Conservation (phyloP, 345 rosid species). For the Salix arbutifolia region DNA sequence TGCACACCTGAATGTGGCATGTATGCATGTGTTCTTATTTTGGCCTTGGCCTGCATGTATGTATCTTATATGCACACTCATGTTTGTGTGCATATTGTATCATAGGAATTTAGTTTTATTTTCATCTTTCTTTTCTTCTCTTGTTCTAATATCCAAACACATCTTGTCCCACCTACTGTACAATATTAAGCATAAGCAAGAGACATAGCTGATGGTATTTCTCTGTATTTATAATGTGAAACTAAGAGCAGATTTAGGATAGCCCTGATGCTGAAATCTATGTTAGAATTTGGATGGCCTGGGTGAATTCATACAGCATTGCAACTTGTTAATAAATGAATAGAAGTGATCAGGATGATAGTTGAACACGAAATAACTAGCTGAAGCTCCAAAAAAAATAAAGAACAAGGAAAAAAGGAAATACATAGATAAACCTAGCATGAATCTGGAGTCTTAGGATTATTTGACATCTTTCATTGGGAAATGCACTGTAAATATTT, state of each 20-base stretch:
- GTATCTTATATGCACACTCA: neutral
- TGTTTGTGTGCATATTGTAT: neutral
- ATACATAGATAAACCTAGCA: neutral
- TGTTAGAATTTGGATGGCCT: neutral
- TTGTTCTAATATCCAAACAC: neutral
- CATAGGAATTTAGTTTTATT: neutral
- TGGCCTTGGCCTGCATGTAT: neutral
- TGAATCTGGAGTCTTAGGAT: neutral
- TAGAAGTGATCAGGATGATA: too few species aligned
- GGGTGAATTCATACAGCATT: neutral
- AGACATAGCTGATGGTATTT: neutral
- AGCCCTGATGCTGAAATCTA: neutral
- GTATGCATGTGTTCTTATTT: neutral
- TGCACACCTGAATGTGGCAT: slow-evolving; percentile 1
- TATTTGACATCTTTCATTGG: neutral
- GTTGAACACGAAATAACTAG: neutral
- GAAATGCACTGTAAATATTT: neutral
- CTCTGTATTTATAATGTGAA: neutral
- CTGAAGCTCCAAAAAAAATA: neutral
- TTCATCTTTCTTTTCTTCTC: neutral
- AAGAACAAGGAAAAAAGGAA: neutral
- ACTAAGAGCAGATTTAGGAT: neutral
- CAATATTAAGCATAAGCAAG: neutral
- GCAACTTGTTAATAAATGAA: neutral
- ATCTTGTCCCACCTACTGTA: neutral